These are phyloP conservation scores for Fraxinus latifolia DNA, from an alignment of 305 asterid species.

Conservation along the genomic window DNA sequence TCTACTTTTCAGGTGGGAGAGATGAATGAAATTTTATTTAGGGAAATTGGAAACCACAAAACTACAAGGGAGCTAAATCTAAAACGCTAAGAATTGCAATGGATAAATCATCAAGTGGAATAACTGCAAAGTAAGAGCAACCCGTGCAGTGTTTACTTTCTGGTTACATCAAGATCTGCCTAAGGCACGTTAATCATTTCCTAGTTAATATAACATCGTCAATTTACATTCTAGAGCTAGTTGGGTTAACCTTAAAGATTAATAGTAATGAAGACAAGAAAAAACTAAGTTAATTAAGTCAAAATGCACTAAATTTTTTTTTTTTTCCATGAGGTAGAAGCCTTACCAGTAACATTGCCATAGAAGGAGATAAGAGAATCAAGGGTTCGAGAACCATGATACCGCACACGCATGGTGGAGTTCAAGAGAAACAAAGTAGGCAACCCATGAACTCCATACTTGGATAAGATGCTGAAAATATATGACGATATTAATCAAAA, in stretches of 20 bases:
- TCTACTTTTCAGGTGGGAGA: background rate
- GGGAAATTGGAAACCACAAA: background rate
- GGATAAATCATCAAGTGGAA: background rate
- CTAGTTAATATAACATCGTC: background rate
- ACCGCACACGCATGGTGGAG: constrained; percentile 74
- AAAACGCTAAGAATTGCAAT: background rate
- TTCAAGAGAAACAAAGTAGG: constrained; percentile 75
- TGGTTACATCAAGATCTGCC: background rate
- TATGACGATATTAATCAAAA: constrained; percentile 21
- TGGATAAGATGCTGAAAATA: constrained; percentile 77
- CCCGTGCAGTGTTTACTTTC: background rate
- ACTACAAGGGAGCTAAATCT: background rate
- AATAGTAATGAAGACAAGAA: background rate
- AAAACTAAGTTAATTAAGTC: background rate
- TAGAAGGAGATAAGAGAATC: constrained; percentile 73
- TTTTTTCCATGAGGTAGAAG: background rate
- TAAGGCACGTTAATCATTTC: background rate
- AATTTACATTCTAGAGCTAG: background rate
- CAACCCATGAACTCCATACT: constrained; percentile 92
- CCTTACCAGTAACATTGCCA: constrained; percentile 67
- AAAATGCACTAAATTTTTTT: background rate
- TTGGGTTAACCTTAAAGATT: background rate
- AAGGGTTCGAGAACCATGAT: constrained; percentile 79
- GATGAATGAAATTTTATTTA: background rate
- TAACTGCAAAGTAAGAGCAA: background rate